A percentile compares a stretch with the other conserved stretches of the same genome.
These are phyloP conservation scores for Zygoascus ofunaensis DNA, from an alignment of 805 yeast genomes.

Conservation along the genomic window DNA sequence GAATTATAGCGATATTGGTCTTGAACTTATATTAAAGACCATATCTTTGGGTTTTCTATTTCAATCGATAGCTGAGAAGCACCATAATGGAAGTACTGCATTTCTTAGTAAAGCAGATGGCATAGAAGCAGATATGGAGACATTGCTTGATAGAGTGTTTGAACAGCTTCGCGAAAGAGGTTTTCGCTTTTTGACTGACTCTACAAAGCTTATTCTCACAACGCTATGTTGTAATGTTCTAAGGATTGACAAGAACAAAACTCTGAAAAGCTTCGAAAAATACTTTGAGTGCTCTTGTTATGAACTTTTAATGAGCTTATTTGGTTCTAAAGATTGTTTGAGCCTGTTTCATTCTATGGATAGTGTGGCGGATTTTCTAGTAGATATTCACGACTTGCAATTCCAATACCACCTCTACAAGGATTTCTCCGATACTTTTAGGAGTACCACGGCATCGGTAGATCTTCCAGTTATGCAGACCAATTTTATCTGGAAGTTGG, in stretches of 20 bases:
- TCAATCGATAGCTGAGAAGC: background rate
- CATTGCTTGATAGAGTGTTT: background rate
- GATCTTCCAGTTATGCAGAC: background rate
- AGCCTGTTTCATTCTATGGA: background rate
- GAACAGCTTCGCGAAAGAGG: background rate
- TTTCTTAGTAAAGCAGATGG: background rate
- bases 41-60: background rate
- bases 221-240: background rate
- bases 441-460: background rate
- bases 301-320: background rate
- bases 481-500: background rate
- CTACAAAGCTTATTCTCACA: background rate
- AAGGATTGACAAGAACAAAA: background rate
- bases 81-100: background rate
- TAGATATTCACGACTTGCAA: background rate
- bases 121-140: background rate
- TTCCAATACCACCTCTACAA: background rate
- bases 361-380: slow-evolving; percentile 1
- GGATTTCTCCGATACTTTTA: background rate
- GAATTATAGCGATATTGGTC: background rate
- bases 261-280: background rate
- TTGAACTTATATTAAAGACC: background rate
- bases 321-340: background rate
- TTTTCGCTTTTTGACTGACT: background rate
- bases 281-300: background rate